Conservation (phyloP, 2,329 filamentous ascomycete genomes). For the Rutstroemia sp. region DNA sequence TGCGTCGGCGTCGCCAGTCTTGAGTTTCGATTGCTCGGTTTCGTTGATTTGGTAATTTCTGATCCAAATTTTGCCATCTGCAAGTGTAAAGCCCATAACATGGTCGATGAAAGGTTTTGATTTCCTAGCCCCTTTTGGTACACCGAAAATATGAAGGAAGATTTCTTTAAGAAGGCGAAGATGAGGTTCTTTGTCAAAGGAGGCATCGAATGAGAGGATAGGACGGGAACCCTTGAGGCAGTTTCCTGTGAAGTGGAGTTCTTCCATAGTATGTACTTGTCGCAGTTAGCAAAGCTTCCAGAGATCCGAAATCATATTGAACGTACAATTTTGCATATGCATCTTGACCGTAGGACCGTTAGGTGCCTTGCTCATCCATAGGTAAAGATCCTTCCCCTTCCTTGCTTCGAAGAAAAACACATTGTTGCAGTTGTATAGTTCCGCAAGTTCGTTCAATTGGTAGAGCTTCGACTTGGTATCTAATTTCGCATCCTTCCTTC, state of each 20-base stretch:
- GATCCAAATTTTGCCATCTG: constrained; percentile 93
- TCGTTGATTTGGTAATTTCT: constrained; percentile 91
- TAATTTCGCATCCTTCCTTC: constrained; percentile 90
- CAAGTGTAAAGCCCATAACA: constrained; percentile 84
- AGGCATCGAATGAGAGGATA: constrained; percentile 82
- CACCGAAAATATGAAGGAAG: constrained; percentile 83
- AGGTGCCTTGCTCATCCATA: constrained; percentile 88
- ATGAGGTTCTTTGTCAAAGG: constrained; percentile 76
- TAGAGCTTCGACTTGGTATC: constrained; percentile 88
- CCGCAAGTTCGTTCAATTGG: constrained; percentile 65
- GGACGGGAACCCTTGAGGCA: constrained; percentile 90
- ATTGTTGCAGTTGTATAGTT: constrained; percentile 90
- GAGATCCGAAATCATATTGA: background rate
- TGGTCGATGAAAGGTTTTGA: constrained; percentile 96
- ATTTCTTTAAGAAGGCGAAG: constrained; percentile 82
- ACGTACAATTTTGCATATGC: constrained; percentile 66
- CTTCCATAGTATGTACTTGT: constrained; percentile 88
- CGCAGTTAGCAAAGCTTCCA: constrained; percentile 13
- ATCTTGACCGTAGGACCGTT: constrained; percentile 53
- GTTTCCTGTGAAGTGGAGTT: constrained; percentile 94
- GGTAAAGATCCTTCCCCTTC: constrained; percentile 89
- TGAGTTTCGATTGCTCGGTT: constrained; percentile 52
- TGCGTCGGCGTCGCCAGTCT: constrained; percentile 34
- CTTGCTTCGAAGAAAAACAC: constrained; percentile 91
- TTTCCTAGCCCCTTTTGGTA: constrained; percentile 80